Evolutionary conservation across 768 basidiomycete genomes (phyloP).

Genomic region (Lactarius evosmus): DNA sequence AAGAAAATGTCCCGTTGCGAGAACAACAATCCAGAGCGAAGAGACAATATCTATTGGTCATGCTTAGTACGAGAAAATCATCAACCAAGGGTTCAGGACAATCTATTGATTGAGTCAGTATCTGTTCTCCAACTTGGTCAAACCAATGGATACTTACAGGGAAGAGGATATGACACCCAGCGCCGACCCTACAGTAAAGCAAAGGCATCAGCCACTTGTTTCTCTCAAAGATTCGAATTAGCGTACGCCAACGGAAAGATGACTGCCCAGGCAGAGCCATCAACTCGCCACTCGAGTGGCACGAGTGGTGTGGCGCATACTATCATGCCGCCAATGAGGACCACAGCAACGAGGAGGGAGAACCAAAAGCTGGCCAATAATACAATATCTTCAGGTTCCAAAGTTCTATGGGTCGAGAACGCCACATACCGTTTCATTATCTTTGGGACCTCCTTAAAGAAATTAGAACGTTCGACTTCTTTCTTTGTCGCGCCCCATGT

Average conservation of each 20-base stretch:
- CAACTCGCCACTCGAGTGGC: constrained; percentile 63
- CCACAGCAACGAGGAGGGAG: constrained; percentile 53
- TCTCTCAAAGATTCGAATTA: constrained; percentile 12
- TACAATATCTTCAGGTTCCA: not conserved
- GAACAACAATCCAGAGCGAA: not conserved
- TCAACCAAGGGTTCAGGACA: constrained; percentile 84
- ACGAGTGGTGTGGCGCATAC: constrained; percentile 52
- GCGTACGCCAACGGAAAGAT: constrained; percentile 70
- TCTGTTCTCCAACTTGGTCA: constrained; percentile 28
- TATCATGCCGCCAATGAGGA: constrained; percentile 54
- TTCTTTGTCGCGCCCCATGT: constrained; percentile 78
- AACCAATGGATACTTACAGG: constrained; percentile 50
- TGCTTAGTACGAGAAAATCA: constrained; percentile 67
- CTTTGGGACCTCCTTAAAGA: constrained; percentile 86
- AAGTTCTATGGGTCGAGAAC: not conserved
- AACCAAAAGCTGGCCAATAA: constrained; percentile 51
- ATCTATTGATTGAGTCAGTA: constrained; percentile 44
- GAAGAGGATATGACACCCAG: constrained; percentile 67
- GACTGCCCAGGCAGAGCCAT: constrained; percentile 63
- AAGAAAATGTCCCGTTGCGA: not conserved
- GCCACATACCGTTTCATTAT: constrained; percentile 57
- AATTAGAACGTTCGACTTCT: constrained; percentile 85
- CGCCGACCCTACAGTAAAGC: constrained; percentile 45
- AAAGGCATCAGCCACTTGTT: not conserved
- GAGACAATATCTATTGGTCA: not conserved